Conservation (phyloP, 805 yeast genomes). For the Spathaspora gorwiae region DNA sequence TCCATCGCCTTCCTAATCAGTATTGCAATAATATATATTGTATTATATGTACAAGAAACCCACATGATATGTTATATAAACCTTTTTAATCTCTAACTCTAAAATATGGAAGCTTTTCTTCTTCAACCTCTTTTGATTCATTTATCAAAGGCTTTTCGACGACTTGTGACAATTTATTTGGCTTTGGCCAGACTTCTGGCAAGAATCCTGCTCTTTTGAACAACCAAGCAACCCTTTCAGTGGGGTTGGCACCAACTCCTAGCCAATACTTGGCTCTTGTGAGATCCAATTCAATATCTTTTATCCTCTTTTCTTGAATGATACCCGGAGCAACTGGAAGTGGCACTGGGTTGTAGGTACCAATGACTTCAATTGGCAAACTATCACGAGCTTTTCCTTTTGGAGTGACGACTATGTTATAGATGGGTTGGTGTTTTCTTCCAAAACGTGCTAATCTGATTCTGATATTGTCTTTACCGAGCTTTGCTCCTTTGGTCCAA, state of each 20-base stretch:
- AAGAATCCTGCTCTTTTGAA: constrained; percentile 75
- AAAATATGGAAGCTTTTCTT: constrained; percentile 28
- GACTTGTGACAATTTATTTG: constrained; percentile 35
- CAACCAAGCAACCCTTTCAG: constrained; percentile 71
- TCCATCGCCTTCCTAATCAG: neutral
- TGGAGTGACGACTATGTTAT: constrained; percentile 87
- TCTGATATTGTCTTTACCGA: constrained; percentile 45
- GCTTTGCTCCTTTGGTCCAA: neutral
- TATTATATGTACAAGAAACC: neutral
- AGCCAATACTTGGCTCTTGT: constrained; percentile 92
- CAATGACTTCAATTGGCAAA: constrained; percentile 90
- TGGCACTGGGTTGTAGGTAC: constrained; percentile 86
- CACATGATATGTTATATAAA: neutral
- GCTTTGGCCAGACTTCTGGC: constrained; percentile 53
- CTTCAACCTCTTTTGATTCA: constrained; percentile 21
- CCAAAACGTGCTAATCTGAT: constrained; percentile 93
- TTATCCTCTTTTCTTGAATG: constrained; percentile 45
- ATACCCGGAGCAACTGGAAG: constrained; percentile 54
- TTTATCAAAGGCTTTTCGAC: constrained; percentile 26
- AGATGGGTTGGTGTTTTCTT: constrained; percentile 78
- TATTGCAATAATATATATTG: no score
- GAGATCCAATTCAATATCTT: constrained; percentile 81
- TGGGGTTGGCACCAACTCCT: constrained; percentile 95
- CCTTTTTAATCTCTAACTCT: constrained; percentile 23
- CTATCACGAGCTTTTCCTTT: constrained; percentile 74